A percentile compares a stretch with the other conserved stretches of the same genome.
These are phyloP conservation scores for Thyridium curvatum DNA, from an alignment of 2,329 filamentous ascomycete genomes.

Conservation along the genomic window DNA sequence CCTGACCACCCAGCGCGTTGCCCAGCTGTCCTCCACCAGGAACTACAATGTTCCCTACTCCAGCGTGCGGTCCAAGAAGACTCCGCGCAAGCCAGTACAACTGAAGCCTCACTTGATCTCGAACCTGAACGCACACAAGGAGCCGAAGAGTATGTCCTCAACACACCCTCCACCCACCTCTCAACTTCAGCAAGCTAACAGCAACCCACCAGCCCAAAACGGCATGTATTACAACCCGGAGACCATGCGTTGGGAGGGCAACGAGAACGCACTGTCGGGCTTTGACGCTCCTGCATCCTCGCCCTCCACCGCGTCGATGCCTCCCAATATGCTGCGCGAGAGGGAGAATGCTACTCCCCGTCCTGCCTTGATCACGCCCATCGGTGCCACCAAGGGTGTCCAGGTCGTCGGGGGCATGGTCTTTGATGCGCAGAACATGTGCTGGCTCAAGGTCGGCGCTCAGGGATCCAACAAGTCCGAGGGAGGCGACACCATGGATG, in stretches of 20 bases:
- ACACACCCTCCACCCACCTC: background rate
- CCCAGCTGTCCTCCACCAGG: constrained; percentile 43
- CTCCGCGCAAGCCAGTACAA: constrained; percentile 47
- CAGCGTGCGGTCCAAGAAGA: constrained; percentile 47
- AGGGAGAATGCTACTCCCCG: constrained; percentile 55
- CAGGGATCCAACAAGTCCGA: constrained; percentile 34
- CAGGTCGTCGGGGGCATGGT: constrained; percentile 98
- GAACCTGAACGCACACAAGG: constrained; percentile 67
- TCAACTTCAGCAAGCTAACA: background rate
- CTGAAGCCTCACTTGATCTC: constrained; percentile 84
- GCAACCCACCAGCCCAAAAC: constrained; percentile 35
- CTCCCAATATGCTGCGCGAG: constrained; percentile 39
- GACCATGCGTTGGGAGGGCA: constrained; percentile 90
- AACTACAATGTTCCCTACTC: constrained; percentile 38
- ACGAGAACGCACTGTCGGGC: constrained; percentile 74
- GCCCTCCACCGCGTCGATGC: constrained; percentile 42
- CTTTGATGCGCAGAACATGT: constrained; percentile 95
- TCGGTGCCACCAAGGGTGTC: constrained; percentile 76
- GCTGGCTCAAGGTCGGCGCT: constrained; percentile 77
- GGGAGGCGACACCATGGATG: constrained; percentile 52
- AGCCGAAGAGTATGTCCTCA: constrained; percentile 72
- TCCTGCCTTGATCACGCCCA: constrained; percentile 84
- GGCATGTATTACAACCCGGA: constrained; percentile 94
- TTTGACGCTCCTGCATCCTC: constrained; percentile 64
- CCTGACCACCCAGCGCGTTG: constrained; percentile 47